phyloP scores from a whole-genome alignment of 306 rosid species.

The Lagenaria siceraria region DNA sequence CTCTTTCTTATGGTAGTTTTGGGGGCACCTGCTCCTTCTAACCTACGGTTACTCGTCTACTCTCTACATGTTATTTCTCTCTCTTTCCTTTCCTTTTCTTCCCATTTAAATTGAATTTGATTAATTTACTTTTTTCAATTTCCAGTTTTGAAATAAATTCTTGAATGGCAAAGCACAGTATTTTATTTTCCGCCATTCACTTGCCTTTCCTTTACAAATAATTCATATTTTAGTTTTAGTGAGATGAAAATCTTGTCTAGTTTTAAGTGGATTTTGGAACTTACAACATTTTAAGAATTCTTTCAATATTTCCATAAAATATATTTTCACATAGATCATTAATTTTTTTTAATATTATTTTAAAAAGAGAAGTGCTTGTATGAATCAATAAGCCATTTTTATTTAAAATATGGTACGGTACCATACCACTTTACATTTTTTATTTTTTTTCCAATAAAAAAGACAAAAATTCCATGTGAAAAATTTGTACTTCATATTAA shows the following conservation, averaged over 20 bases:
- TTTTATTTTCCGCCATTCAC: not conserved
- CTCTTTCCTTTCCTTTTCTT: not conserved
- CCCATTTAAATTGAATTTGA: too few relatives aligned
- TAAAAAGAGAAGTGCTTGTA: not conserved
- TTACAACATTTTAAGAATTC: not conserved
- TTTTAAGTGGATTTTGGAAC: not conserved
- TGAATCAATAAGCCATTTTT: not conserved
- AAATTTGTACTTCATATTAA: not conserved
- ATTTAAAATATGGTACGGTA: not conserved
- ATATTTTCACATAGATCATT: not conserved
- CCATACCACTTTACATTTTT: not conserved
- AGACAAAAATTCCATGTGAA: not conserved
- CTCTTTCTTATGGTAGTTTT: not conserved
- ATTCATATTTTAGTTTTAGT: not conserved
- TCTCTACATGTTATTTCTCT: not conserved
- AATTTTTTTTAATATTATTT: too few relatives aligned
- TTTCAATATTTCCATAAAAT: not conserved
- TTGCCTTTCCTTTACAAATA: not conserved
- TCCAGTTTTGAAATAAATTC: not conserved
- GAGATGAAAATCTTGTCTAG: not conserved
- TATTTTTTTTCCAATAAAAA: not conserved
- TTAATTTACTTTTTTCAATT: not conserved
- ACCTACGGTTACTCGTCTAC: conserved; percentile 5
- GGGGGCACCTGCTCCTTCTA: not conserved
- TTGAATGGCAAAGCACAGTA: not conserved